Percentiles rank a stretch among this genome's conserved stretches.
Evolutionary conservation across 805 yeast species (phyloP).

Genomic region (Yamadazyma phyllophila): DNA sequence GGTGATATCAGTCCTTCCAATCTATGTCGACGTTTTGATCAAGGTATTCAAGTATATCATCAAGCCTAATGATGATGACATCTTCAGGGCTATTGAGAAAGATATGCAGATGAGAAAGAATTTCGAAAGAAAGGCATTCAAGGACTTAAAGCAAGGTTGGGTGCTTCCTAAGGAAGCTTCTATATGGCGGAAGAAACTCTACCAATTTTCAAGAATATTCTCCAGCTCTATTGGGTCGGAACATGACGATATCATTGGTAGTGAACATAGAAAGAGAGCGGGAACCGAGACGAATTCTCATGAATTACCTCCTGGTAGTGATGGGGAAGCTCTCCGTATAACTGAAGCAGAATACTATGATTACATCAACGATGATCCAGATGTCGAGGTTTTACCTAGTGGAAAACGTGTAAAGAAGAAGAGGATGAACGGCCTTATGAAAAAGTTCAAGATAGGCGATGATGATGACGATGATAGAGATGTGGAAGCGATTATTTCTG

Average conservation of each 20-base stretch:
- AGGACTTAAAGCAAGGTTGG: conserved; percentile 80
- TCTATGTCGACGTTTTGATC: conserved; percentile 63
- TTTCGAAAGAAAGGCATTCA: conserved; percentile 70
- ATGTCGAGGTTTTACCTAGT: conserved; percentile 66
- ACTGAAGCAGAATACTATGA: conserved; percentile 24
- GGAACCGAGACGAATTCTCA: conserved; percentile 45
- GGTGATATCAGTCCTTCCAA: conserved; percentile 54
- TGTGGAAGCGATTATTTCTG: conserved; percentile 54
- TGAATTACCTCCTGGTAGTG: conserved; percentile 52
- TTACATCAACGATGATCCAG: conserved; percentile 13
- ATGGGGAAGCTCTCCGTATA: conserved; percentile 24
- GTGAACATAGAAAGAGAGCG: conserved; percentile 46
- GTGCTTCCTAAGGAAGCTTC: conserved; percentile 53
- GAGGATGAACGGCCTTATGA: conserved; percentile 13
- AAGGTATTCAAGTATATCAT: conserved; percentile 56
- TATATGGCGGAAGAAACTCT: conserved; percentile 13
- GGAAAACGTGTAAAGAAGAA: conserved; percentile 57
- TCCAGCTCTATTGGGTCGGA: neutral
- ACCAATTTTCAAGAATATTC: conserved; percentile 3
- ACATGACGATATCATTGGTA: conserved; percentile 24
- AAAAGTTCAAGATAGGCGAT: conserved; percentile 7
- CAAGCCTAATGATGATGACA: conserved; percentile 71
- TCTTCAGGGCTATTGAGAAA: conserved; percentile 75
- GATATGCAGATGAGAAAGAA: conserved; percentile 61
- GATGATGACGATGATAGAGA: conserved; percentile 38